A percentile compares a stretch with the other conserved stretches of the same genome.
phyloP scores from a whole-genome alignment of 305 asterid genomes.

The Fraxinus baroniana region DNA sequence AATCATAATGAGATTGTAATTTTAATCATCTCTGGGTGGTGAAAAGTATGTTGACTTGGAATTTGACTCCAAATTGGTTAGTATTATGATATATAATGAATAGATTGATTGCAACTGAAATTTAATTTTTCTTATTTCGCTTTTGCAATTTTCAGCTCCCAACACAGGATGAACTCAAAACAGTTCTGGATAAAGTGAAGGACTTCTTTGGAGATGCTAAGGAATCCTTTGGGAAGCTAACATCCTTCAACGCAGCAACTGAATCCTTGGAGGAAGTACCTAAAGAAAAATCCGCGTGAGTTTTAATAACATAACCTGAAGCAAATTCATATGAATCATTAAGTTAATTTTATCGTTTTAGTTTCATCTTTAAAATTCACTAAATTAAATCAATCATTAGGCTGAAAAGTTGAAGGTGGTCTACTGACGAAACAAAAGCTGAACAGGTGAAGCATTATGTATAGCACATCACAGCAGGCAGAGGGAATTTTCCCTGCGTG shows the following conservation, averaged over 20 bases:
- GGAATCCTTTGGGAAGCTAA: constrained; percentile 92
- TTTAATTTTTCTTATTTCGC: not conserved
- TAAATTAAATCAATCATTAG: constrained; percentile 16
- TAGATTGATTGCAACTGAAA: not conserved
- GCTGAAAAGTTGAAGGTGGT: constrained; percentile 33
- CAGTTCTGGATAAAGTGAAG: constrained; percentile 86
- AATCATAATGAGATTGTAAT: not conserved
- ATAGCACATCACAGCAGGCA: not conserved
- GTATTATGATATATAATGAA: not conserved
- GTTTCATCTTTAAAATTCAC: constrained; percentile 4
- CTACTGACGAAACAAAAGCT: constrained; percentile 13
- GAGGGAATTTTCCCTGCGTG: not conserved
- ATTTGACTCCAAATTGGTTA: not conserved
- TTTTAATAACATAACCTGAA: not conserved
- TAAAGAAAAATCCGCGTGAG: constrained; percentile 56
- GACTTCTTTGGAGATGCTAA: constrained; percentile 94
- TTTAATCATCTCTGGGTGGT: not conserved
- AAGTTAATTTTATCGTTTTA: not conserved
- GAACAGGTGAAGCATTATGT: not conserved
- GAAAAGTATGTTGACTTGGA: not conserved
- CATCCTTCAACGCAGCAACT: constrained; percentile 48
- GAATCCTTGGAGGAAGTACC: constrained; percentile 55
- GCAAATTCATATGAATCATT: not conserved
- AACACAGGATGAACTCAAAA: constrained; percentile 67
- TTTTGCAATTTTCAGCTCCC: constrained; percentile 65